Evolutionary conservation across 2,329 filamentous ascomycete species (phyloP).

Genomic region (Metarhizium humberi): DNA sequence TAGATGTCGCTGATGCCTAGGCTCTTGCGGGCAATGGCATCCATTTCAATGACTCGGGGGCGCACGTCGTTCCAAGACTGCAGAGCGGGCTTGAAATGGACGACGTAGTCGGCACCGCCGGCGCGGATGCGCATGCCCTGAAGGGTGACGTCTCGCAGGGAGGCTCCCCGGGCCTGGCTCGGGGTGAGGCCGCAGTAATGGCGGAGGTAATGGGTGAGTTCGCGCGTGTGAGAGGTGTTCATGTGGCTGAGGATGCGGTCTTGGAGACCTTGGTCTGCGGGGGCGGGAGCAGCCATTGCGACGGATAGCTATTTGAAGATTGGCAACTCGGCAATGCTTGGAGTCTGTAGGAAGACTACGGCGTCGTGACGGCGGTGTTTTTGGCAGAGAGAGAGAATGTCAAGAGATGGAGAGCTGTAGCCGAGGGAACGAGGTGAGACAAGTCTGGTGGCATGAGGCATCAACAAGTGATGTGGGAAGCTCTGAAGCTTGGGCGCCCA

Average conservation of each 20-base stretch:
- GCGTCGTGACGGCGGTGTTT: neutral
- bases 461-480: no score
- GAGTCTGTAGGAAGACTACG: no score
- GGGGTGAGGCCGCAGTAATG: constrained; percentile 55
- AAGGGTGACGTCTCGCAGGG: constrained; percentile 57
- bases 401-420: no score
- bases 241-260: constrained; percentile 61
- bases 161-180: constrained; percentile 34
- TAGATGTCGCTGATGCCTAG: constrained; percentile 48
- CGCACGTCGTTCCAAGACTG: constrained; percentile 58
- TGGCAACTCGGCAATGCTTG: neutral
- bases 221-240: constrained; percentile 72
- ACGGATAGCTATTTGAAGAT: neutral
- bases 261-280: constrained; percentile 18
- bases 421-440: no score
- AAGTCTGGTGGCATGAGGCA: no score
- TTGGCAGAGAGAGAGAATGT: no score
- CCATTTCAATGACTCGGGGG: constrained; percentile 62
- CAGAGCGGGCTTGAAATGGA: constrained; percentile 65
- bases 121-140: constrained; percentile 51
- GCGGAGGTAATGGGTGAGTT: constrained; percentile 69
- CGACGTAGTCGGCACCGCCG: constrained; percentile 33
- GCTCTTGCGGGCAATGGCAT: constrained; percentile 41
- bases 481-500: no score
- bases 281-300: neutral